Base-by-base conservation (phyloP, 208 protist species). In the Balamuthia mandrillaris region DNA sequence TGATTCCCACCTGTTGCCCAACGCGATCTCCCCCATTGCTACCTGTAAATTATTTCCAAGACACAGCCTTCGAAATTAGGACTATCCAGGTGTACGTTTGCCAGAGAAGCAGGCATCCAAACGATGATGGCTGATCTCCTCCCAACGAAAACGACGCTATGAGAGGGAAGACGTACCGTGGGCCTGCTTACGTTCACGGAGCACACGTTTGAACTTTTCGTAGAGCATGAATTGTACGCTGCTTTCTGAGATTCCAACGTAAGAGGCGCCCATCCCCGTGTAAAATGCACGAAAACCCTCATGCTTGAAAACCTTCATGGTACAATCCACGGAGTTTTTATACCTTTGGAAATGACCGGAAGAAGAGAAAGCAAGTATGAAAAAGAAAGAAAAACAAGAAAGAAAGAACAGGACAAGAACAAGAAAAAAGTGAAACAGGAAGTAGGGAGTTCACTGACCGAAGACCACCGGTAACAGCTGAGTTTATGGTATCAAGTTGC, bases 261-360 rank as follows among this genome's bases (percentile, higher is more conserved):
- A 85, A 10, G 87, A 90, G 41, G 87, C 87, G 44, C 65, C 77
- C 5, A 90, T 44, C 3, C 87, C 87, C 47, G 77, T 87, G 27
- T 87, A 90, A 42, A 90, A 90, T 7, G 83, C 87, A 16, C 51
- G 41, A 21, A 87, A 29, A 31, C 87, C 87, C 44, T 90, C 87
- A 12, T 90, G 75, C 39, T 47, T n/a, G 65, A 60, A 85, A 24
- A 85, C 65, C 10, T 52, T 35, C 27, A 27, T 4, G n/a, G 81
- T 82, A 45, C 61, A 70, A n/a, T 85, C 81, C 18, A 81, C 16
- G 14, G 81, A 49, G 35, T 39, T 39, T 39, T 85, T 63, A 63
- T 85, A 85, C n/a, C n/a, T n/a, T n/a, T n/a, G n/a, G n/a, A n/a
- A n/a, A n/a, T n/a, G 68, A 52, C 44, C 18, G 49, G 49, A 56